Conservation (phyloP, 1,139 yeast genomes). For the Geotrichum fermentans region DNA sequence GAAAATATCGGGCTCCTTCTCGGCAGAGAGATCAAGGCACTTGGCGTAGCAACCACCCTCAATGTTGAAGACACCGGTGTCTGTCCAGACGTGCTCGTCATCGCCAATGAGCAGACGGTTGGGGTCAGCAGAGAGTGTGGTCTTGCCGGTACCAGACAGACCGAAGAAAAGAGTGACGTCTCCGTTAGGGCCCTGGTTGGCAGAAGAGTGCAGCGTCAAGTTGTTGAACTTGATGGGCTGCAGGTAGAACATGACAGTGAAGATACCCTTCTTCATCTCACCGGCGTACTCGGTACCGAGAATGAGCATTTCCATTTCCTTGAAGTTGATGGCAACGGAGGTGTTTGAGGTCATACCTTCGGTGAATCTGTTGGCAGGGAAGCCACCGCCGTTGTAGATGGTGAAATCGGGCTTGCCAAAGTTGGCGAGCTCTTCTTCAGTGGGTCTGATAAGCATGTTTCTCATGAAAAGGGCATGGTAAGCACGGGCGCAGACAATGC, state of each 20-base stretch:
- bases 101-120: slow-evolving; percentile 93
- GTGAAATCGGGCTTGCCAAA: slow-evolving; percentile 98
- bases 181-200: slow-evolving; percentile 78
- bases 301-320: slow-evolving; percentile 97
- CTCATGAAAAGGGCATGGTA: slow-evolving; percentile 98
- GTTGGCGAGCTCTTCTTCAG: slow-evolving; percentile 77
- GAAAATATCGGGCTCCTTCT: slow-evolving; percentile 96
- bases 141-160: slow-evolving; percentile 96
- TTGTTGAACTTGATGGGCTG: slow-evolving; percentile 94
- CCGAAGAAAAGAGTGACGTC: slow-evolving; percentile 95
- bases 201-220: slow-evolving; percentile 90
- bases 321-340: slow-evolving; percentile 93
- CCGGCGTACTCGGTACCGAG: slow-evolving; percentile 98
- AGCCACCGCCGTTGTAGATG: slow-evolving; percentile 96
- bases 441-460: slow-evolving; percentile 95
- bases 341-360: slow-evolving; percentile 97
- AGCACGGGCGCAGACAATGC: slow-evolving; percentile 97
- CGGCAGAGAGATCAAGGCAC: slow-evolving; percentile 83
- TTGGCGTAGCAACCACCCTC: slow-evolving; percentile 99
- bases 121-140: slow-evolving; percentile 95
- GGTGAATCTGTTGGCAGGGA: slow-evolving; percentile 96
- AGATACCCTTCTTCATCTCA: slow-evolving; percentile 98
- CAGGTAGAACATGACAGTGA: slow-evolving; percentile 97
- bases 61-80: slow-evolving; percentile 95
- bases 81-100: slow-evolving; percentile 99